phyloP scores from a whole-genome alignment of 179 eudicot species.

The Dionaea muscipula region DNA sequence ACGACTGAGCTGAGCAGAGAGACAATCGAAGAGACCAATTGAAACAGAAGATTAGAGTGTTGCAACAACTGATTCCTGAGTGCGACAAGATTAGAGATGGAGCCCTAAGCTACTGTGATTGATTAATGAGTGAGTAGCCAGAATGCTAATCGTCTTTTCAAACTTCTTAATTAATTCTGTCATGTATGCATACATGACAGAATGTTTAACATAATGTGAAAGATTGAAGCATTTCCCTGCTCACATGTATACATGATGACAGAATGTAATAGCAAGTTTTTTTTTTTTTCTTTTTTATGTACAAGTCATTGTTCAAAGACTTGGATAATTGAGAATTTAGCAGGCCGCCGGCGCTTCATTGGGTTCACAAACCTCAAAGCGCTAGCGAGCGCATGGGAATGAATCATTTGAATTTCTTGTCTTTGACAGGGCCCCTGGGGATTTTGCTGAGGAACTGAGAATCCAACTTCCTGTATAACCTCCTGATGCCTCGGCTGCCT shows the following conservation, averaged over 20 bases:
- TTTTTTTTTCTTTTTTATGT: too few species aligned
- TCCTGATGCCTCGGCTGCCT: conserved; percentile 47
- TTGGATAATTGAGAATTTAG: background rate
- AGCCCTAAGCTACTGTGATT: background rate
- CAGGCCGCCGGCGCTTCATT: background rate
- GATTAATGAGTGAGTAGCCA: background rate
- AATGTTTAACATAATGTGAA: too few species aligned
- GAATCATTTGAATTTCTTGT: conserved; percentile 30
- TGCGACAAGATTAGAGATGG: too few species aligned
- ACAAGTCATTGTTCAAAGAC: too few species aligned
- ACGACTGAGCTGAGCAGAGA: too few species aligned
- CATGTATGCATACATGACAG: background rate
- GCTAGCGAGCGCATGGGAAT: too few species aligned
- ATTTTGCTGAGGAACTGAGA: conserved; percentile 42
- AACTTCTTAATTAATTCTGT: too few species aligned
- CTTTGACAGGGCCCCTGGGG: conserved; percentile 57
- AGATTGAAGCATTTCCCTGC: too few species aligned
- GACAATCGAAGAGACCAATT: conserved; percentile 16
- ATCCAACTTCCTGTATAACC: conserved; percentile 43
- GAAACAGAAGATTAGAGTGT: conserved; percentile 6
- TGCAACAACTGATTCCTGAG: background rate
- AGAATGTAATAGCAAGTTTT: too few species aligned
- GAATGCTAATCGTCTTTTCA: background rate
- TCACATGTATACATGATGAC: too few species aligned
- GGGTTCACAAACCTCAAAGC: too few species aligned